Base-by-base conservation (phyloP, 495 filamentous ascomycete genomes). In the Aspergillus indologenus region DNA sequence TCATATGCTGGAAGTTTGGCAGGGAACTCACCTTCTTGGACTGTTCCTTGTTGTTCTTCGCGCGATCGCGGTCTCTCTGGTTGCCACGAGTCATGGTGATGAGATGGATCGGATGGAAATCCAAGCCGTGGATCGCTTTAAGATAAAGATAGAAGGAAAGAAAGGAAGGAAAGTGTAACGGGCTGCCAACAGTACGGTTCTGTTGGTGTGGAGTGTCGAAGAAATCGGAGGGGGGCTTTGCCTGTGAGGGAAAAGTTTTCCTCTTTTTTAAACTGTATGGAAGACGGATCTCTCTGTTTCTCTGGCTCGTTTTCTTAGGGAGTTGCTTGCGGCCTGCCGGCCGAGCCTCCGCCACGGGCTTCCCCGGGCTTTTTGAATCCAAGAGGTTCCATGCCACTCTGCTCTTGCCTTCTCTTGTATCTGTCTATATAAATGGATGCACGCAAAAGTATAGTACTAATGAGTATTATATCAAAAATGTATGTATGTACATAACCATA, bases 61-160 rank as follows among this genome's bases (percentile, higher is more conserved):
- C 88, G 58, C 92, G 89, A 67, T 88, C 90, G 73, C 89, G 89
- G 55, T 96, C 91, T 68, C 92, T 85, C 81, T 97, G 92, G 70
- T 97, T 97, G 62, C 92, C 92, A 70, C 92, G 89, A 58, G 92
- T 85, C 92, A 96, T 96, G 34, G 70, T 82, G 71, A 19, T 51
- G 54, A 59, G 21, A 29, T 51, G 23, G n/a, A 29, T 14, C 24
- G 47, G 9, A n/a, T n/a, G 26, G 9, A 29, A 29, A 29, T 29
- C 26, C 9, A 29, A 29, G 9, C 26, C 3, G 26, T 29, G 9
- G 3, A 29, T 29, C 26, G 34, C 5, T 40, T 11, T 40, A 11
- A 11, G 12, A 15, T 40, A 40, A 14, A 14, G 2, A 40, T 29
- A 29, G 26, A 9, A 29, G 9, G 26, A 29, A 29, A 29, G 3